Evolutionary conservation across 331 rosid species (phyloP), one percentile per base, ranked within the genome.

Genomic region (Erythrophleum ivorense): DNA sequence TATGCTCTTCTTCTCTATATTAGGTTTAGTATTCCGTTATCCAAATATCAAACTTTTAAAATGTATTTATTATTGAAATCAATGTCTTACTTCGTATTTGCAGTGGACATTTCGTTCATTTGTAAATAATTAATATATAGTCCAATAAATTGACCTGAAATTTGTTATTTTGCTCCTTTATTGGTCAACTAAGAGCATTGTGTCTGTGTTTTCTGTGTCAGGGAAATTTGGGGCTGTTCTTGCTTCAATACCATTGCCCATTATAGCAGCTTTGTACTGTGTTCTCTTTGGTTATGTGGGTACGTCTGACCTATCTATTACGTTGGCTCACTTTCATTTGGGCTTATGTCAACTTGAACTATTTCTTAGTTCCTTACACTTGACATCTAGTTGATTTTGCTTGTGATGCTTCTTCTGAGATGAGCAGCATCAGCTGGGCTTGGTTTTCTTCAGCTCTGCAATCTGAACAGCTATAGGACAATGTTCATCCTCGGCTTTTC

Each of bases 201-300:
- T 41, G 63, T 71, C 71, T 78, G 60, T 77, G 70, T 65, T 48
- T 81, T 60, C 19, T 71, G 7, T 66, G 29, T 34, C 92, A 93
- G 98, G 94, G 60, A 95, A 95, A 86, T 95, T 93, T 67, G 98
- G 97, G 54, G 98, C 99, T 62, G 85, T 91, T 83, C 85, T 93
- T 78, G 98, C 99, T 31, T 91, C 97, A 29, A 86, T 95, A 68
- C 98, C 99, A 63, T 53, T 89, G 50, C 92, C 99, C 59, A 87
- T 95, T 81, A 15, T 91, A 78, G 97, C 98, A 49, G 99, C 98
- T 38, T 64, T 91, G 75, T 88, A 91, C 80, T 93, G 99, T 14
- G 88, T 95, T 73, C 96, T 95, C 73, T 93, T 87, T 67, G 94
- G 93, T 76, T 93, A 87, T 70, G 93, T 93, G 13, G 98, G 98